phyloP scores from a whole-genome alignment of 2,329 filamentous ascomycete genomes.

The Beauveria sp. region DNA sequence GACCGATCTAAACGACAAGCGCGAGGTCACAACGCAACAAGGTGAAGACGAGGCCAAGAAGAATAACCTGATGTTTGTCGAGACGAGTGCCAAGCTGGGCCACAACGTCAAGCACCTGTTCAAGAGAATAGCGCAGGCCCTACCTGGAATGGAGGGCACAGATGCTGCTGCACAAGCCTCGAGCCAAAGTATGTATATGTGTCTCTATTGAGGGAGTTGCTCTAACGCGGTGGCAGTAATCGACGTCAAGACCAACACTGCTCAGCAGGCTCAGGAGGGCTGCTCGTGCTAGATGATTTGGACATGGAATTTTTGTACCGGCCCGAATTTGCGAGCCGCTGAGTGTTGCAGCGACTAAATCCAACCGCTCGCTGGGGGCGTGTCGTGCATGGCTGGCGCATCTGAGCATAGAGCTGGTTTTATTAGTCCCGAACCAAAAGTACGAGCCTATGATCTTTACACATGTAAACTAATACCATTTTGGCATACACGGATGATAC shows the following conservation, averaged over 20 bases:
- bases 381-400: conserved; percentile 4
- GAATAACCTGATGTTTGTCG: conserved; percentile 97
- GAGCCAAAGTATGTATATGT: conserved; percentile 62
- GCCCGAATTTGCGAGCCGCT: background rate
- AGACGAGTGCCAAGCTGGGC: conserved; percentile 95
- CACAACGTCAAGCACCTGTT: conserved; percentile 98
- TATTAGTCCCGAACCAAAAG: conserved; percentile 6
- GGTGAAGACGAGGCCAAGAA: conserved; percentile 98
- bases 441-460: conserved; percentile 12
- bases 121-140: conserved; percentile 93
- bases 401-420: conserved; percentile 10
- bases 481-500: conserved; percentile 6
- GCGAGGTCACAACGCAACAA: conserved; percentile 92
- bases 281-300: conserved; percentile 39
- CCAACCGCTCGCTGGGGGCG: background rate
- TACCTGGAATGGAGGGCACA: conserved; percentile 95
- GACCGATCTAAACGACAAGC: conserved; percentile 96
- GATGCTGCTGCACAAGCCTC: conserved; percentile 65
- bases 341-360: background rate
- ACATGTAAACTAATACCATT: conserved; percentile 10
- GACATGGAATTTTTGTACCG: background rate
- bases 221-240: conserved; percentile 57
- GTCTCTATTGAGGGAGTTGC: background rate
- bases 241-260: conserved; percentile 78
- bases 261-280: conserved; percentile 62